These are phyloP conservation scores for Cladorrhinum sp. DNA, from an alignment of 2,329 filamentous ascomycete genomes.

Conservation along the genomic window DNA sequence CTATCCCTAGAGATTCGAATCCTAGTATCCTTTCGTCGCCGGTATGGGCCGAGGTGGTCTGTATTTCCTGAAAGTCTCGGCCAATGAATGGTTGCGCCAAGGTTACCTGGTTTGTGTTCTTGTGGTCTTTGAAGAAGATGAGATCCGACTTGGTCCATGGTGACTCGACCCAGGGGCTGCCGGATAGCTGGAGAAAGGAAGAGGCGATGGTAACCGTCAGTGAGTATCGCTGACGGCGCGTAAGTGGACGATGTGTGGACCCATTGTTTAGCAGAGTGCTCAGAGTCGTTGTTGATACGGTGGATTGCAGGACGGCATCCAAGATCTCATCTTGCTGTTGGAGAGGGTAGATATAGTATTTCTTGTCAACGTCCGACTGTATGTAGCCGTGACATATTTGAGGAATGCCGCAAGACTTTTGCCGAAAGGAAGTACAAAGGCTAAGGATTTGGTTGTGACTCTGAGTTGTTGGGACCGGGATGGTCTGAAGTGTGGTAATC, in stretches of 20 bases:
- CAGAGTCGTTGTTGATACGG: background rate
- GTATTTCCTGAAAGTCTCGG: background rate
- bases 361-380: background rate
- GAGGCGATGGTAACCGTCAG: constrained; percentile 28
- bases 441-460: background rate
- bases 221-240: constrained; percentile 5
- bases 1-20: constrained; percentile 21
- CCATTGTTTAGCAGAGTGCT: background rate
- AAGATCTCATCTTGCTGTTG: background rate
- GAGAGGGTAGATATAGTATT: background rate
- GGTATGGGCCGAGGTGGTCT: background rate
- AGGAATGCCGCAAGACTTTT: background rate
- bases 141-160: constrained; percentile 24
- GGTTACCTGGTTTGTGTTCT: background rate
- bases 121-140: constrained; percentile 14
- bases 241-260: background rate
- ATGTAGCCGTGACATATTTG: background rate
- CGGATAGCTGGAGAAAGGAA: constrained; percentile 29
- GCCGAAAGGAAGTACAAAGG: background rate
- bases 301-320: background rate
- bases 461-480: background rate
- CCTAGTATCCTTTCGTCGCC: background rate
- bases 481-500: no score
- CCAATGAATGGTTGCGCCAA: background rate
- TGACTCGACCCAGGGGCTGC: constrained; percentile 26